Percentiles rank a stretch among this genome's conserved stretches.
Evolutionary conservation across 2,329 filamentous ascomycete species (phyloP).

Genomic region (Calonectria pauciramosa): DNA sequence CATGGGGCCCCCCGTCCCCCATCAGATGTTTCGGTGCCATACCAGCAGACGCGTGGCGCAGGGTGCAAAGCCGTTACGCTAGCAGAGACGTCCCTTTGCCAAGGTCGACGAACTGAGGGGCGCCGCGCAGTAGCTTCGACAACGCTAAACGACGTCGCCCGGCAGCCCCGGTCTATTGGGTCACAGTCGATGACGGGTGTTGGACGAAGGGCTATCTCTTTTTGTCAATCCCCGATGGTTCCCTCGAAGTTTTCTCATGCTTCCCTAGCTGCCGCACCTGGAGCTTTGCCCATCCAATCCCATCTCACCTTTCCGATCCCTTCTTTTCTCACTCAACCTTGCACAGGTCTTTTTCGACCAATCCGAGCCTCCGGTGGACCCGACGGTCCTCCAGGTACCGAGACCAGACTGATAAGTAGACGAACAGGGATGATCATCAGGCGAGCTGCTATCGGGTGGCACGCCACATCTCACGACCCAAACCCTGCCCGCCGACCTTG

Average conservation of each 20-base stretch:
- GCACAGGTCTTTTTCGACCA: conserved; percentile 25
- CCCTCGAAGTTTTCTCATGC: conserved; percentile 10
- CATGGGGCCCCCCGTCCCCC: conserved; percentile 14
- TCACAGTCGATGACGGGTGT: conserved; percentile 16
- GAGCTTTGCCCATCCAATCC: conserved; percentile 13
- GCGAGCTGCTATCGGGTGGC: conserved; percentile 43
- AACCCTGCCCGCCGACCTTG: conserved; percentile 38
- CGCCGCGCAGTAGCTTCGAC: conserved; percentile 20
- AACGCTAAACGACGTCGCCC: conserved; percentile 30
- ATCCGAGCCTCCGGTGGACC: conserved; percentile 31
- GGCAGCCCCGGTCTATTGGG: conserved; percentile 34
- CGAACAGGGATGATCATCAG: conserved; percentile 46
- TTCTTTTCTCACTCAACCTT: conserved; percentile 15
- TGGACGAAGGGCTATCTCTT: conserved; percentile 13
- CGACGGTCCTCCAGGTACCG: conserved; percentile 31
- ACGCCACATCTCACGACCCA: conserved; percentile 46
- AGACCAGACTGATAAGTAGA: conserved; percentile 44
- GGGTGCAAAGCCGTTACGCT: conserved; percentile 40
- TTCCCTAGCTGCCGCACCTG: background rate
- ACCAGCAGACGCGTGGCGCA: conserved; percentile 41
- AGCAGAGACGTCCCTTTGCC: conserved; percentile 36
- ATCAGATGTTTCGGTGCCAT: conserved; percentile 35
- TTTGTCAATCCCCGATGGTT: conserved; percentile 14
- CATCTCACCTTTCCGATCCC: background rate
- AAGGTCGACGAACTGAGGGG: conserved; percentile 18